Evolutionary conservation across 257 asterid species (phyloP).

Genomic region (Solanum lignicaule): DNA sequence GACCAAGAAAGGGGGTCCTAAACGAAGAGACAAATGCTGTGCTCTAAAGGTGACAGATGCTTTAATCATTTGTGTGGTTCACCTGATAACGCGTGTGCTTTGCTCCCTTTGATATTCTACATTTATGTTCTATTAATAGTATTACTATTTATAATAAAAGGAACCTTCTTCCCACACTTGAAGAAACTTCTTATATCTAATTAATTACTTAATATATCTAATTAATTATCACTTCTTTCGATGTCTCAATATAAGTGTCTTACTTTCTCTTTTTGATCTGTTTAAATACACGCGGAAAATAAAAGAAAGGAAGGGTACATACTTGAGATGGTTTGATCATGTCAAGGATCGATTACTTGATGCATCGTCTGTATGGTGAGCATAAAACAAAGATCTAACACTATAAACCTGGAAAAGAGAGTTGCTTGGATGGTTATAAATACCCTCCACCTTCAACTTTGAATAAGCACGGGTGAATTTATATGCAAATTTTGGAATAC

Average conservation of each 20-base stretch:
- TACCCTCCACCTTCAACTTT: not conserved
- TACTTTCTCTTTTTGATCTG: not conserved
- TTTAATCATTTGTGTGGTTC: not conserved
- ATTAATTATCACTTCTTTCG: not conserved
- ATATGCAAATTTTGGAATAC: not conserved
- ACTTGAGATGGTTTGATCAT: not conserved
- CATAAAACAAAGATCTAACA: not conserved
- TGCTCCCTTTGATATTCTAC: not conserved
- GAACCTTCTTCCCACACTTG: not conserved
- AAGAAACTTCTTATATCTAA: not conserved
- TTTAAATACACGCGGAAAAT: not conserved
- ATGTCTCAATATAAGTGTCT: not conserved
- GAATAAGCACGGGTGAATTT: too few species aligned
- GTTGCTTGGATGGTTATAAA: not conserved
- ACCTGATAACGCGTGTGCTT: not conserved
- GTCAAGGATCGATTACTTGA: not conserved
- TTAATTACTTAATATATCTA: not conserved
- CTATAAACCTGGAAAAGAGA: not conserved
- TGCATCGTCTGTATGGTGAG: not conserved
- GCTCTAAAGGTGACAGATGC: conserved; percentile 1
- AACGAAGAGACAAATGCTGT: not conserved
- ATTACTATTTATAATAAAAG: not conserved
- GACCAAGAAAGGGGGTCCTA: not conserved
- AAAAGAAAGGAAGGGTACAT: not conserved
- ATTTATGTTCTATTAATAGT: not conserved